Percentiles rank a stretch among this genome's conserved stretches.
phyloP scores from a whole-genome alignment of 2,329 filamentous ascomycete species.

The Coleophoma eucalyptorum region DNA sequence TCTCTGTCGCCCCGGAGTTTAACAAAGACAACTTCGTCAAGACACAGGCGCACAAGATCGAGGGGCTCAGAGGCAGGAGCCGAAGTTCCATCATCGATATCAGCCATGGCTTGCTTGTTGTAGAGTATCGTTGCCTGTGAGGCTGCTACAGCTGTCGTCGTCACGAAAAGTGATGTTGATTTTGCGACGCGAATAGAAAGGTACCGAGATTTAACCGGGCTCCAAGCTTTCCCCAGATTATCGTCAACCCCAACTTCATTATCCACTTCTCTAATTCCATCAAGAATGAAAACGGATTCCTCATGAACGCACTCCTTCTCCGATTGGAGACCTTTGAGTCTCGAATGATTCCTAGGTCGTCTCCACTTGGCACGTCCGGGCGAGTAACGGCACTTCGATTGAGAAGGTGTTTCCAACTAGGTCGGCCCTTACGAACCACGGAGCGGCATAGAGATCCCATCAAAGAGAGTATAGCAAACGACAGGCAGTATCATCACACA shows the following conservation, averaged over 20 bases:
- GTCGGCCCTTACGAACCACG: neutral
- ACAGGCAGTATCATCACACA: too few relatives aligned
- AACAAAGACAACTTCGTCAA: conserved; percentile 96
- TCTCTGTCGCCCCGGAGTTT: conserved; percentile 95
- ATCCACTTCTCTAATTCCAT: conserved; percentile 3
- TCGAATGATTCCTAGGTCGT: conserved; percentile 17
- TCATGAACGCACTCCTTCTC: conserved; percentile 15
- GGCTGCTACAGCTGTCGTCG: neutral
- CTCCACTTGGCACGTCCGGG: conserved; percentile 16
- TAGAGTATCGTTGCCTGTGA: neutral
- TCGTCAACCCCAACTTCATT: conserved; percentile 1
- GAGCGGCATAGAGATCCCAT: too few relatives aligned
- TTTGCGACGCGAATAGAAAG: too few relatives aligned
- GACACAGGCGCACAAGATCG: conserved; percentile 88
- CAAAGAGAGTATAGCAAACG: too few relatives aligned
- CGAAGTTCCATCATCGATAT: conserved; percentile 67
- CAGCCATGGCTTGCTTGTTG: conserved; percentile 62
- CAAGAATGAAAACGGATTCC: neutral
- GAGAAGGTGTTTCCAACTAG: conserved; percentile 9
- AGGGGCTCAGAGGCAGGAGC: conserved; percentile 83
- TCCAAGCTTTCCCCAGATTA: conserved; percentile 1
- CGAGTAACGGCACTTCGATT: conserved; percentile 16
- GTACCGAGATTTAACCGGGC: too few relatives aligned
- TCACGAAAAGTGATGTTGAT: neutral
- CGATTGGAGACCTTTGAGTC: conserved; percentile 20